A percentile compares a stretch with the other conserved stretches of the same genome.
Conservation (phyloP, 164 flowering plant genomes). For the Piper betle region DNA sequence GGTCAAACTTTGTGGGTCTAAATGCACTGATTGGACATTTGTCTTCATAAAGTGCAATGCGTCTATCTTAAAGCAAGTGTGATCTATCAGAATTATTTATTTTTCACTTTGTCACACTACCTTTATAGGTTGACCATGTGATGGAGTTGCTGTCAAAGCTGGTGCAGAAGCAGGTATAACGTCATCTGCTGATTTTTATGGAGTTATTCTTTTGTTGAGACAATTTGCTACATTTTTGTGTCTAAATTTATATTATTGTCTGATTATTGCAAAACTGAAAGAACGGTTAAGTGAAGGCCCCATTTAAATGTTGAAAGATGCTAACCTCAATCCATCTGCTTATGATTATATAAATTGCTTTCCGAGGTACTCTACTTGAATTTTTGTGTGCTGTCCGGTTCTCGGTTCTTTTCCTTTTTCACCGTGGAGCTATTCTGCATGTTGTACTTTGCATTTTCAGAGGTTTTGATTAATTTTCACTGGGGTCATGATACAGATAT, state of each 20-base stretch:
- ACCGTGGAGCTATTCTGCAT: neutral
- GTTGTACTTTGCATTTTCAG: neutral
- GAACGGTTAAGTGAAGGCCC: too few species aligned
- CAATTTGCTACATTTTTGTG: neutral
- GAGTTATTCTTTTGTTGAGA: neutral
- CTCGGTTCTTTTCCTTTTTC: too few species aligned
- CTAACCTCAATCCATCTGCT: too few species aligned
- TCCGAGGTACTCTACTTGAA: too few species aligned
- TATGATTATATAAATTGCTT: too few species aligned
- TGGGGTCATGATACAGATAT: constrained; percentile 36
- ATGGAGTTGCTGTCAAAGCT: constrained; percentile 94
- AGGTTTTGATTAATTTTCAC: neutral
- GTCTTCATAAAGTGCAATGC: too few species aligned
- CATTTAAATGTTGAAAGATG: too few species aligned
- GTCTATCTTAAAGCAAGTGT: neutral
- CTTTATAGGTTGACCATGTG: constrained; percentile 78
- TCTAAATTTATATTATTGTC: neutral
- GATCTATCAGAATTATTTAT: neutral
- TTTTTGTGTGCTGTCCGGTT: too few species aligned
- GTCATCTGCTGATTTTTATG: neutral
- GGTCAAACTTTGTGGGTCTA: too few species aligned
- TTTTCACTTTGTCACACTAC: neutral
- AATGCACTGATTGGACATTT: too few species aligned
- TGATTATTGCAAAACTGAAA: too few species aligned
- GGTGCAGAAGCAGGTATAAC: constrained; percentile 73